A percentile compares a stretch with the other conserved stretches of the same genome.
Evolutionary conservation across 148 eudicot genomes (phyloP).

Genomic region (Nepenthes gracilis): DNA sequence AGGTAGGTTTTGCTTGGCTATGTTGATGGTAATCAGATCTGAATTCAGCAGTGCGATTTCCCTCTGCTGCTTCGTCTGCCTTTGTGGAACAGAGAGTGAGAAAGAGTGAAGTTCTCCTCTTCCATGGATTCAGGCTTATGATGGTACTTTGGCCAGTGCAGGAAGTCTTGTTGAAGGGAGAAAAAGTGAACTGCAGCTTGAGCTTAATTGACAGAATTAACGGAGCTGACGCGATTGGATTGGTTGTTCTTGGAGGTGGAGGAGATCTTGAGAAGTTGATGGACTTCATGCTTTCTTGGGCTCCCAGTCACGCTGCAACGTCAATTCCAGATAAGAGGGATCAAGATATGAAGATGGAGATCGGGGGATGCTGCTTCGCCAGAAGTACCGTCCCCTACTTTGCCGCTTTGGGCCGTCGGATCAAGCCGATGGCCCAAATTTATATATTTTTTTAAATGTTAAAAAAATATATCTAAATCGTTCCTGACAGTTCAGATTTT

Average conservation of each 20-base stretch:
- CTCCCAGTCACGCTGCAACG: constrained; percentile 6
- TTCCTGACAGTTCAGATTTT: too few species aligned
- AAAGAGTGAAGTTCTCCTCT: constrained; percentile 5
- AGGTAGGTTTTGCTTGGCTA: constrained; percentile 13
- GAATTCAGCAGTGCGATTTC: constrained; percentile 8
- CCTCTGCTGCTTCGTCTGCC: constrained; percentile 27
- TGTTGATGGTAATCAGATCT: constrained; percentile 1
- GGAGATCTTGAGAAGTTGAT: constrained; percentile 13
- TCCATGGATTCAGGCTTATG: neutral
- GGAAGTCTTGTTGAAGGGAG: constrained; percentile 6
- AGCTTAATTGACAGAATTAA: constrained; percentile 7
- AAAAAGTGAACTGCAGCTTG: constrained; percentile 6
- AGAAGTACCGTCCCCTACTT: too few species aligned
- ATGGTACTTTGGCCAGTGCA: neutral
- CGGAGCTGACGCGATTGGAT: constrained; percentile 2
- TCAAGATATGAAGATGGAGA: neutral
- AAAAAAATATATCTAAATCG: too few species aligned
- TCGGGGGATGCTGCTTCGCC: too few species aligned
- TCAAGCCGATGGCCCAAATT: too few species aligned
- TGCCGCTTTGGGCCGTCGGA: too few species aligned
- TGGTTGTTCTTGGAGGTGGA: constrained; percentile 6
- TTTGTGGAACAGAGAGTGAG: constrained; percentile 41
- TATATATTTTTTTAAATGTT: too few species aligned
- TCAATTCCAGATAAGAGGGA: constrained; percentile 2
- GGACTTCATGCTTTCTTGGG: constrained; percentile 10